Base-by-base conservation (phyloP, 176 grass and related monocot genomes). In the Phyllostachys edulis region DNA sequence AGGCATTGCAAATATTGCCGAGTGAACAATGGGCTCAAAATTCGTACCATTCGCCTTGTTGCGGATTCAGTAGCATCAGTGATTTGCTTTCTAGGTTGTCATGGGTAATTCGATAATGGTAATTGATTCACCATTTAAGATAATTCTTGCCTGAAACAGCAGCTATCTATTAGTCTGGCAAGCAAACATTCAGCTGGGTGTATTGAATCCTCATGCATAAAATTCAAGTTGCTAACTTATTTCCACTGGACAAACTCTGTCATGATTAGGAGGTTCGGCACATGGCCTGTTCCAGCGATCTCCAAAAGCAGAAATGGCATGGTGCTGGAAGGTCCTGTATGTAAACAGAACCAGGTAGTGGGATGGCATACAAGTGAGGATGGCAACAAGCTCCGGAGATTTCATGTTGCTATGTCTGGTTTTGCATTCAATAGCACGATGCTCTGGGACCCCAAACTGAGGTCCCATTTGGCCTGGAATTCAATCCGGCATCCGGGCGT, bases 351-450 rank as follows among this genome's bases (percentile, higher is more conserved):
- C 70, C 76, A 94, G 75, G 91, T 99, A 66, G 87, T 99, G 32
- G 96, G 96, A 62, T 99, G 96, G 96, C 91, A 99, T 50, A 92
- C 93, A 62, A 89, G 84, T 50, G 88, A 90, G 34, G 91, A 91
- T 81, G 86, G 52, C 78, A 99, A 85, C 89, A 96, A 86, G 67
- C 80, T 91, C 42, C 88, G 86, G 27, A 99, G 93, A 88, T 99
- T 99, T 91, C 96, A 99, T 92, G 86, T 99, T 74, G 78, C 92
- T 40, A 92, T 96, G 91, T 94, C 96, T 6, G 96, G 93, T 74
- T 99, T 99, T 56, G 96, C 96, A 39, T 99, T 99, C 92, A 99
- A 99, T 23, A 95, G 93, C 80, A 96, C 93, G 52, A 96, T 99
- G 86, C 87, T 99, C 67, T 99, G 96, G 96, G 96, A 99, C 52